Conservation (phyloP, 2,329 filamentous ascomycete genomes). For the Neoscytalidium dimidiatum region DNA sequence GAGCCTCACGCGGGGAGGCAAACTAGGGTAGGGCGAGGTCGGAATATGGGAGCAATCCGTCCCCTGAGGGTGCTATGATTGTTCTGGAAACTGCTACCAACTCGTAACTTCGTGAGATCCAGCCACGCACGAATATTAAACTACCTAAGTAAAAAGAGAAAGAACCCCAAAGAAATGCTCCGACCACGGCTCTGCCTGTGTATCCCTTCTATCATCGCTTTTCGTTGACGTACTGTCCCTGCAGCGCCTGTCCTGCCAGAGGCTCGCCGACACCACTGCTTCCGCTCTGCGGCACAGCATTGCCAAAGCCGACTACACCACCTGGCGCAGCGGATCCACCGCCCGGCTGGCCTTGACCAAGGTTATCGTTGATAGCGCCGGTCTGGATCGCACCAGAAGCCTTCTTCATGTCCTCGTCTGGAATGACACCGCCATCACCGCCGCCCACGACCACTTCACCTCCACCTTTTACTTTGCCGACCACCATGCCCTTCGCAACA, state of each 20-base stretch:
- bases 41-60: background rate
- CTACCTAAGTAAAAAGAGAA: background rate
- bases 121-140: slow-evolving; percentile 7
- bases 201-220: slow-evolving; percentile 3
- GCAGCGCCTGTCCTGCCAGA: slow-evolving; percentile 22
- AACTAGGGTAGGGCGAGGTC: background rate
- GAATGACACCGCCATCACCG: slow-evolving; percentile 54
- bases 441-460: slow-evolving; percentile 74
- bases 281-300: slow-evolving; percentile 36
- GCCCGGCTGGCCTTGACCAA: slow-evolving; percentile 29
- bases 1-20: background rate
- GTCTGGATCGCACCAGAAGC: slow-evolving; percentile 14
- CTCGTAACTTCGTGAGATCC: slow-evolving; percentile 15
- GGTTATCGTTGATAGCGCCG: slow-evolving; percentile 32
- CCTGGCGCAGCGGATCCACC: slow-evolving; percentile 25
- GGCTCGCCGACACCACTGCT: slow-evolving; percentile 38
- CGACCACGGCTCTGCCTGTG: background rate
- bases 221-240: slow-evolving; percentile 16
- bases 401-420: slow-evolving; percentile 40
- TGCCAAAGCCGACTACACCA: slow-evolving; percentile 38
- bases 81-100: background rate
- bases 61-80: background rate
- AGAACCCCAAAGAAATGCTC: background rate
- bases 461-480: slow-evolving; percentile 74
- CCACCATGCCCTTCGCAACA: slow-evolving; percentile 92